phyloP scores from a whole-genome alignment of 345 rosid species.

The Arabidopsis suecica region DNA sequence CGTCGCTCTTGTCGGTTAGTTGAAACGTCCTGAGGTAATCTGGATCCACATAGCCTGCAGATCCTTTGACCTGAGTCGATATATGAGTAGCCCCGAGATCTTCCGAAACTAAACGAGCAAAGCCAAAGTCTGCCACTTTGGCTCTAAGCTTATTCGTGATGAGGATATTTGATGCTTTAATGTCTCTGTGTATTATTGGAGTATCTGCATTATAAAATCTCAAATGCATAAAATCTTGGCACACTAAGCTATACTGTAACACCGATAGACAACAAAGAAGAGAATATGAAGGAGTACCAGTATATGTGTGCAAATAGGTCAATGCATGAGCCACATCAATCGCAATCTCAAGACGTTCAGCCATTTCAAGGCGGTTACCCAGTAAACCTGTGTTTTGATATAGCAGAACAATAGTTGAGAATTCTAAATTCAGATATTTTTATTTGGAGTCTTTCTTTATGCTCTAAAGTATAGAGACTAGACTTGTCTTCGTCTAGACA shows the following conservation, averaged over 20 bases:
- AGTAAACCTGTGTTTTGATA: constrained; percentile 52
- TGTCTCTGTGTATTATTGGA: constrained; percentile 90
- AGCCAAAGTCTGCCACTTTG: constrained; percentile 92
- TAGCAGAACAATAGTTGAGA: neutral
- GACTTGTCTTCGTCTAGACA: neutral
- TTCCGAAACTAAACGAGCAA: constrained; percentile 68
- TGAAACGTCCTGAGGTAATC: constrained; percentile 81
- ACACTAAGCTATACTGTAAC: neutral
- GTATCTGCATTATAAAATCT: constrained; percentile 56
- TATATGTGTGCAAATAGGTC: constrained; percentile 83
- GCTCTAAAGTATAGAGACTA: neutral
- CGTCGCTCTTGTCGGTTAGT: constrained; percentile 83
- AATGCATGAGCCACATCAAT: constrained; percentile 95
- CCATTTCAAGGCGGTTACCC: constrained; percentile 75
- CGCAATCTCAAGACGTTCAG: constrained; percentile 85
- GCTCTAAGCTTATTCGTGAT: constrained; percentile 85
- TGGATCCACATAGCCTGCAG: constrained; percentile 82
- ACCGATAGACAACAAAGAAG: neutral
- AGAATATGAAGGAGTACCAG: constrained; percentile 53
- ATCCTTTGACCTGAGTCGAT: constrained; percentile 85
- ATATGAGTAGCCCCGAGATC: constrained; percentile 70
- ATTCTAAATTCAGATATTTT: neutral
- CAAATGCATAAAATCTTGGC: neutral
- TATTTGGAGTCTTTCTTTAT: neutral
- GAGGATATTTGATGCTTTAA: constrained; percentile 77